phyloP scores from a whole-genome alignment of 805 yeast species.

The Pichia deserticola region DNA sequence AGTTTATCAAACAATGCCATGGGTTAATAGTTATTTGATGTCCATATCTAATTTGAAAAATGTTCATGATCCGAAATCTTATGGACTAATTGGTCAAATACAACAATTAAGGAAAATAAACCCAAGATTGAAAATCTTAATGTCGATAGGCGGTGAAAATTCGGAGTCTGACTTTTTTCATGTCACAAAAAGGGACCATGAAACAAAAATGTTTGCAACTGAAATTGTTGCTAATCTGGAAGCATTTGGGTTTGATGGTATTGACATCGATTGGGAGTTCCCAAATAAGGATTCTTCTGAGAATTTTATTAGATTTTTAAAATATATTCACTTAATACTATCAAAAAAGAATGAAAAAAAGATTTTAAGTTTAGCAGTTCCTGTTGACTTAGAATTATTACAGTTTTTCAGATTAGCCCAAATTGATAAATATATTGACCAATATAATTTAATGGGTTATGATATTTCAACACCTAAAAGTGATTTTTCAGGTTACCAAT shows the following conservation, averaged over 20 bases:
- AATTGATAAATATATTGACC: constrained; percentile 53
- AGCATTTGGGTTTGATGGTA: constrained; percentile 71
- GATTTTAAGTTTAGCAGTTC: constrained; percentile 66
- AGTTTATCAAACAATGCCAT: background rate
- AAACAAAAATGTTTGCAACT: constrained; percentile 39
- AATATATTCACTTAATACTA: constrained; percentile 8
- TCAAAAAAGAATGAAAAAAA: constrained; percentile 24
- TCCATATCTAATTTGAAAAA: background rate
- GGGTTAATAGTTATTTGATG: too few species aligned
- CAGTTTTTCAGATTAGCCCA: constrained; percentile 35
- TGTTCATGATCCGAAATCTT: background rate
- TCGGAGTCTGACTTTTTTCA: constrained; percentile 36
- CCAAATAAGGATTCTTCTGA: constrained; percentile 39
- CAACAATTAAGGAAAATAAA: constrained; percentile 21
- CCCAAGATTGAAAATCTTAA: constrained; percentile 41
- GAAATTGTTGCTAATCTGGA: constrained; percentile 41
- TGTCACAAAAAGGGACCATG: constrained; percentile 17
- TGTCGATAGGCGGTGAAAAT: constrained; percentile 83
- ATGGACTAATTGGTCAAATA: constrained; percentile 26
- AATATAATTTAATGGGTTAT: constrained; percentile 89
- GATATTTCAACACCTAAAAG: constrained; percentile 84
- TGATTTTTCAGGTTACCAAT: constrained; percentile 51
- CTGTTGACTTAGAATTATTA: constrained; percentile 50
- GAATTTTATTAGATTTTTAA: constrained; percentile 37
- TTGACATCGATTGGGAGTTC: constrained; percentile 94